phyloP scores from a whole-genome alignment of 148 eudicot species.

The Selenicereus undatus region DNA sequence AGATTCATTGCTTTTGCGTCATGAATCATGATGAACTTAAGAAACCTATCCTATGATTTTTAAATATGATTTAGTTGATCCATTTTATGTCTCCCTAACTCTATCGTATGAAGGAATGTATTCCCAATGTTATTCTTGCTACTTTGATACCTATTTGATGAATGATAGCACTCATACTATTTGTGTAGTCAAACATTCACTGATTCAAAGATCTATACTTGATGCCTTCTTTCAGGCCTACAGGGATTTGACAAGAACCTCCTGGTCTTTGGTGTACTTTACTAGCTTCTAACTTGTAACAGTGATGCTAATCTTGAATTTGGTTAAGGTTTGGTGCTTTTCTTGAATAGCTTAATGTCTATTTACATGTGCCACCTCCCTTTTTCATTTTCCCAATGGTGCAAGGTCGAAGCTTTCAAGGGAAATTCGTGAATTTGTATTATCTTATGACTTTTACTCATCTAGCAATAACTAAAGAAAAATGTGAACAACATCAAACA shows the following conservation, averaged over 20 bases:
- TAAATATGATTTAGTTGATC: too few species aligned
- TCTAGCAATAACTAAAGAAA: not conserved
- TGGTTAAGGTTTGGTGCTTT: constrained; percentile 56
- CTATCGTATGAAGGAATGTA: too few species aligned
- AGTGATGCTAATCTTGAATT: constrained; percentile 73
- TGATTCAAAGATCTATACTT: constrained; percentile 6
- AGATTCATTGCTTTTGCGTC: too few species aligned
- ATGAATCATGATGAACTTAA: too few species aligned
- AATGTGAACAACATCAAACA: not conserved
- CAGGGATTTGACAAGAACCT: constrained; percentile 59
- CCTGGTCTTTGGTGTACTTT: constrained; percentile 74
- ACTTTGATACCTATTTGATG: not conserved
- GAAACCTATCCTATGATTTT: too few species aligned
- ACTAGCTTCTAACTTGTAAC: constrained; percentile 89
- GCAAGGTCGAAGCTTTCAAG: not conserved
- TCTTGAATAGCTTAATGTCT: not conserved
- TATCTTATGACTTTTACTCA: not conserved
- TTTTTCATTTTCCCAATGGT: not conserved
- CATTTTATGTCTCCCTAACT: too few species aligned
- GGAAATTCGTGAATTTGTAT: not conserved
- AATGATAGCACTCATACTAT: not conserved
- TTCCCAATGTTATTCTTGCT: too few species aligned
- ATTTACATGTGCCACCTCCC: not conserved
- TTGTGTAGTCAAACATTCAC: not conserved
- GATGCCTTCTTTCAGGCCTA: constrained; percentile 60